phyloP scores from a whole-genome alignment of 495 filamentous ascomycete species.

The Podospora didyma region DNA sequence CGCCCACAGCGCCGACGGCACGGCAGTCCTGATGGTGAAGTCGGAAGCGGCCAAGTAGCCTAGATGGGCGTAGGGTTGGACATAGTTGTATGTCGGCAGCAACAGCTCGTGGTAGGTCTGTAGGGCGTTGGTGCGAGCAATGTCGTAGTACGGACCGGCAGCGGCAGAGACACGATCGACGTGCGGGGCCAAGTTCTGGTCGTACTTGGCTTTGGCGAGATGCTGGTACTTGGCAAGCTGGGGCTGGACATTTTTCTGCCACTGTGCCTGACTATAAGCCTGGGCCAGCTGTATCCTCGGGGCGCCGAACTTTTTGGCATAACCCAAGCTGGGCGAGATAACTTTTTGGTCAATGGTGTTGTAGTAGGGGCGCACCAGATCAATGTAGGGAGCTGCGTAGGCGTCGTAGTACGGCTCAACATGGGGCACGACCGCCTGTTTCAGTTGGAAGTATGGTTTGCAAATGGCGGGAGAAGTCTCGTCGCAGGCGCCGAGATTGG shows the following conservation, averaged over 20 bases:
- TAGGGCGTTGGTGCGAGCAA: constrained; percentile 53
- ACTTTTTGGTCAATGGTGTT: constrained; percentile 59
- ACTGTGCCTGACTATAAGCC: constrained; percentile 63
- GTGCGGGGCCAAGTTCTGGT: constrained; percentile 66
- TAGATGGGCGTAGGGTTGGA: constrained; percentile 68
- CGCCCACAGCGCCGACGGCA: constrained; percentile 67
- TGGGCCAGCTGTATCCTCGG: constrained; percentile 66
- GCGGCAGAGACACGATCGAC: constrained; percentile 54
- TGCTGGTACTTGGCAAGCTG: constrained; percentile 60
- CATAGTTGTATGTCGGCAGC: constrained; percentile 68
- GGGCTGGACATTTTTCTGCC: constrained; percentile 72
- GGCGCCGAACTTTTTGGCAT: constrained; percentile 72
- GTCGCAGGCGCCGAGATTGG: constrained; percentile 58
- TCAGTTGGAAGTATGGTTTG: constrained; percentile 72
- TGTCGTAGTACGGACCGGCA: constrained; percentile 68
- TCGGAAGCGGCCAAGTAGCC: constrained; percentile 62
- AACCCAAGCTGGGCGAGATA: constrained; percentile 59
- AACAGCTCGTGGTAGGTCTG: constrained; percentile 68
- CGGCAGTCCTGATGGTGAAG: constrained; percentile 63
- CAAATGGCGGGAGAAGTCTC: constrained; percentile 75
- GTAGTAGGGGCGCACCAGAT: constrained; percentile 72
- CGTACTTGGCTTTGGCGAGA: constrained; percentile 61
- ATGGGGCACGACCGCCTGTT: constrained; percentile 67
- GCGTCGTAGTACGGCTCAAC: constrained; percentile 80
- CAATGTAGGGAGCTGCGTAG: constrained; percentile 79